Base-by-base conservation (phyloP, 441 rosid genomes). In the Jatropha podagrica region DNA sequence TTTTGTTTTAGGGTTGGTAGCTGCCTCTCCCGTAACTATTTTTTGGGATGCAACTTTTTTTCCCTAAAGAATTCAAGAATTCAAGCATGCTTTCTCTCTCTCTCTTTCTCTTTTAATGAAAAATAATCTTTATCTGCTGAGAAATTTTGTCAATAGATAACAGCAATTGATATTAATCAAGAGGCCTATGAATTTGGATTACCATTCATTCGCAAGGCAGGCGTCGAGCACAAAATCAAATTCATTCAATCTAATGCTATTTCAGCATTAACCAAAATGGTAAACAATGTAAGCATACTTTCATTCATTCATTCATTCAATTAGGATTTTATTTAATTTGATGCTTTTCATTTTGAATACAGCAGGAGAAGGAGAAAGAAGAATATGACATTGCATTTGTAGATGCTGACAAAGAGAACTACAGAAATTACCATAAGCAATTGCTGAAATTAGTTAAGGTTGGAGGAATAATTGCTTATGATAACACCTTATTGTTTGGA, bases 381-480 rank as follows among this genome's bases (percentile, higher is more conserved):
- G 82, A 74, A 38, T 84, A 80, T 51, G 92, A 85, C 63, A 85
- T 85, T 41, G 87, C 83, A 56, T 88, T 87, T 63, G 87, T 83
- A 73, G 92, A 88, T 55, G 89, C 88, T 5, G 81, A 85, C 68
- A 87, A 89, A 78, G 2, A 51, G 0, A 75, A 68, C 48, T 82
- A 84, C 62, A 70, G 7, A 44, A 15, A 68, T 1, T 79, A 81
- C 61, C 80, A 77, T 17, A 89, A 87, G 74, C 77, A 75, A 5
- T n/a, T 86, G 26, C 3, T 89, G 75, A 83, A 86, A 80, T 75
- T 87, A 38, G 83, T 89, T 18, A 86, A 78, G 56, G 77, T 87
- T 12, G 91, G 91, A 18, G 92, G 91, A 13, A 37, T 82, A 0
- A 83, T 87, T n/a, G 91, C 82, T 0, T 87, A 84, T 62, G 90